Evolutionary conservation across 257 asterid species (phyloP).

Genomic region (Ophiorrhiza pumila): DNA sequence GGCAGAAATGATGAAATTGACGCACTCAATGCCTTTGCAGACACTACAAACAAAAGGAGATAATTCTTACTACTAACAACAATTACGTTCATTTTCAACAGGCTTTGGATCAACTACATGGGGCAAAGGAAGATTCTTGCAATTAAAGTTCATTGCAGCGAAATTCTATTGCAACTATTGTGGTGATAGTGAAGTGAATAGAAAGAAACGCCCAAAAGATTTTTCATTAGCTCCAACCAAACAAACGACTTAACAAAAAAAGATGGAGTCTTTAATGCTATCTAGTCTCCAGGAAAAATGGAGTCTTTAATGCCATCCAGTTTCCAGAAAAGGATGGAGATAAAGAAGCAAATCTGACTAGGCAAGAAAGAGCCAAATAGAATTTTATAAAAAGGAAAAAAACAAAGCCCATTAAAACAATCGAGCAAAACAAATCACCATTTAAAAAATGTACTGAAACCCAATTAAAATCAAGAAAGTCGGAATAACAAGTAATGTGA

Average conservation of each 20-base stretch:
- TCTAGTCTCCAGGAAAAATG: too few species aligned
- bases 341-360: constrained; percentile 1
- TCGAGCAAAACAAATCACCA: neutral
- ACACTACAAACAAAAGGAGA: constrained; percentile 1
- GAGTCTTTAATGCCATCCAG: neutral
- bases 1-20: neutral
- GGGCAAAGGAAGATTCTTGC: neutral
- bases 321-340: neutral
- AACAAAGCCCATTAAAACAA: neutral
- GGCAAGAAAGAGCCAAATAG: neutral
- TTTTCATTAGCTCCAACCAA: neutral
- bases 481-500: neutral
- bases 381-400: neutral
- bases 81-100: neutral
- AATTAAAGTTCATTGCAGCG: neutral
- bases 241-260: neutral
- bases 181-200: neutral
- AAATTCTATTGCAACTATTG: neutral
- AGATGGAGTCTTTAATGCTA: neutral
- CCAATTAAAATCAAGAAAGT: neutral
- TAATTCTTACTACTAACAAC: neutral
- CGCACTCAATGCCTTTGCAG: neutral
- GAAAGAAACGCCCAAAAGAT: neutral
- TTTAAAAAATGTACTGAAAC: neutral
- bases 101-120: neutral